A percentile compares a stretch with the other conserved stretches of the same genome.
Conservation (phyloP, 2,329 filamentous ascomycete species). For the Hymenoscyphus occultus region DNA sequence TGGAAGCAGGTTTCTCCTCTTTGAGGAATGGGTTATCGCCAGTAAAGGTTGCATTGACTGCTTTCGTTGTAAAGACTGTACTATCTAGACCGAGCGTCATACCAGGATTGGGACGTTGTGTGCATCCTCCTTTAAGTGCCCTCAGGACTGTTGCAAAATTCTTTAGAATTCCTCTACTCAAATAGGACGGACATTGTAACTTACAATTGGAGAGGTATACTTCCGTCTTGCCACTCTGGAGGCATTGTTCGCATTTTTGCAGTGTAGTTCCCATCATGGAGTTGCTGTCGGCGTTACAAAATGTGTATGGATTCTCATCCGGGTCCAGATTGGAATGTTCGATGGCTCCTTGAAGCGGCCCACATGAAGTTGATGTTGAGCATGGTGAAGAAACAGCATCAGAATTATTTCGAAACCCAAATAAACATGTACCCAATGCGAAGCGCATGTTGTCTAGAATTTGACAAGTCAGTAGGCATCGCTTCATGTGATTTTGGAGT, state of each 20-base stretch:
- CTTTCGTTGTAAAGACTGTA: constrained; percentile 28
- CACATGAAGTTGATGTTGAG: constrained; percentile 26
- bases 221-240: constrained; percentile 13
- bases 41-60: constrained; percentile 27
- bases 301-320: constrained; percentile 25
- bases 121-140: constrained; percentile 32
- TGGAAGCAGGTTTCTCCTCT: constrained; percentile 6
- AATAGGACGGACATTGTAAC: neutral
- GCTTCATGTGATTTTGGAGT: neutral
- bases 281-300: constrained; percentile 28
- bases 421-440: constrained; percentile 31
- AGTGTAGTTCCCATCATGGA: constrained; percentile 18
- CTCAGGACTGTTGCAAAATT: constrained; percentile 25
- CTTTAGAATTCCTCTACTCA: constrained; percentile 1
- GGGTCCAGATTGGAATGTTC: constrained; percentile 26
- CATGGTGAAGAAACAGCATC: constrained; percentile 28
- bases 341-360: constrained; percentile 27
- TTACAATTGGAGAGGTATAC: constrained; percentile 27
- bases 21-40: constrained; percentile 13
- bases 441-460: constrained; percentile 34
- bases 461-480: constrained; percentile 6
- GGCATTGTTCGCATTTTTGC: constrained; percentile 20
- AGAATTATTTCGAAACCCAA: constrained; percentile 28
- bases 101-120: constrained; percentile 26
- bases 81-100: constrained; percentile 28